phyloP scores from a whole-genome alignment of 345 rosid genomes.

The Citropsis articulata region DNA sequence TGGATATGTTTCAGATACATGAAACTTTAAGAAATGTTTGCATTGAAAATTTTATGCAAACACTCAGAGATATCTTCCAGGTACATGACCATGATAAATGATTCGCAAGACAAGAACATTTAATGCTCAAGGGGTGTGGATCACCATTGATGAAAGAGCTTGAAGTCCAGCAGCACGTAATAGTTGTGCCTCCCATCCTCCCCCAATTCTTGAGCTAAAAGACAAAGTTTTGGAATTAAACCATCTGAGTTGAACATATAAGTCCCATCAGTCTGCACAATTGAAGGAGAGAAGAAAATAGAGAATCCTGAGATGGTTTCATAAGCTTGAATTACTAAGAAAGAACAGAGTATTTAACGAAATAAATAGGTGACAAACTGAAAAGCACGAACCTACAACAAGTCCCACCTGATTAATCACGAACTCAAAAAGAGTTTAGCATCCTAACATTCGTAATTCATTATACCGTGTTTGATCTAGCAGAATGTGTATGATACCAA shows the following conservation, averaged over 20 bases:
- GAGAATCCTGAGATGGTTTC: conserved; percentile 13
- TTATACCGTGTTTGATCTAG: conserved; percentile 59
- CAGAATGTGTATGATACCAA: conserved; percentile 60
- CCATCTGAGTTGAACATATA: conserved; percentile 72
- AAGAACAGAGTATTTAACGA: not conserved
- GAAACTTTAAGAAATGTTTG: not conserved
- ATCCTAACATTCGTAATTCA: conserved; percentile 56
- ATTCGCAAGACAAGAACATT: not conserved
- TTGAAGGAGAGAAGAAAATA: conserved; percentile 2
- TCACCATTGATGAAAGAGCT: conserved; percentile 67
- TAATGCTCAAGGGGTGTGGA: not conserved
- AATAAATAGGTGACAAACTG: not conserved
- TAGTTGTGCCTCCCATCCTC: conserved; percentile 38
- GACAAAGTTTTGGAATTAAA: conserved; percentile 60
- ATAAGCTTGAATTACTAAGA: not conserved
- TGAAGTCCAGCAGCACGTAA: conserved; percentile 64
- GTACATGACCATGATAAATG: not conserved
- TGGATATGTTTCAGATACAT: not conserved
- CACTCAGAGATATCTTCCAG: not conserved
- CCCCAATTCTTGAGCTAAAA: conserved; percentile 57
- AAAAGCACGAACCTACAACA: conserved; percentile 15
- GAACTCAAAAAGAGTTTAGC: conserved; percentile 66
- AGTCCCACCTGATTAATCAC: conserved; percentile 63
- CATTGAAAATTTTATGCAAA: not conserved
- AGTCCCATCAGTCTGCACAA: conserved; percentile 60